phyloP scores from a whole-genome alignment of 306 rosid species.

The Ammopiptanthus mongolicus region DNA sequence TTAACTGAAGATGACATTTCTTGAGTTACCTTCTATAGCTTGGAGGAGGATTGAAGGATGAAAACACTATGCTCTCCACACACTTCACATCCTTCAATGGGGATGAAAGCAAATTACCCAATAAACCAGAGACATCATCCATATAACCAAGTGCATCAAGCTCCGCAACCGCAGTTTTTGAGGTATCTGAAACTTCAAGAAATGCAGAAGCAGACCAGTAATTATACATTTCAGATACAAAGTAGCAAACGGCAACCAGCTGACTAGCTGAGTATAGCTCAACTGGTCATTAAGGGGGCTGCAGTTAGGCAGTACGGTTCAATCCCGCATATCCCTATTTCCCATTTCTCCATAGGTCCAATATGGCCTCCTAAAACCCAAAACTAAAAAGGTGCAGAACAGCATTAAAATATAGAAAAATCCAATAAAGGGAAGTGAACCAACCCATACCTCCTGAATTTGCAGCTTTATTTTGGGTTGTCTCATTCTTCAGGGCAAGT shows the following conservation, averaged over 20 bases:
- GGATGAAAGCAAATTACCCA: slow-evolving; percentile 56
- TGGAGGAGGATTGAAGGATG: slow-evolving; percentile 89
- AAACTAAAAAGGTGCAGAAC: neutral
- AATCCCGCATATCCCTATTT: neutral
- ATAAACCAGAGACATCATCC: slow-evolving; percentile 72
- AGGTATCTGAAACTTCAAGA: slow-evolving; percentile 33
- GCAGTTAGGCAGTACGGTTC: neutral
- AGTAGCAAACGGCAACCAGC: neutral
- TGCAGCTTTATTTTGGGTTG: slow-evolving; percentile 44
- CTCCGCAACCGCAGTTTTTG: slow-evolving; percentile 56
- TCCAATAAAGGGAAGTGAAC: neutral
- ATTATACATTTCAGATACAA: neutral
- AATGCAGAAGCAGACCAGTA: slow-evolving; percentile 17
- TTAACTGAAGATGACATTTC: neutral
- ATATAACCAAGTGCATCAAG: slow-evolving; percentile 67
- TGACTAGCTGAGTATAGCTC: neutral
- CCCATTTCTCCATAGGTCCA: neutral
- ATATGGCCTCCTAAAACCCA: neutral
- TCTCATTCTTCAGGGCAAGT: slow-evolving; percentile 61
- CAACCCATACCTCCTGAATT: slow-evolving; percentile 55
- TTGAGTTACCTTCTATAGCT: slow-evolving; percentile 65
- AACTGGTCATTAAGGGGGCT: neutral
- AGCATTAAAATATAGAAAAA: neutral
- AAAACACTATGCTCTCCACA: slow-evolving; percentile 71
- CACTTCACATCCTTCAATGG: slow-evolving; percentile 60